These are phyloP conservation scores for Coniochaeta hoffmannii DNA, from an alignment of 2,329 filamentous ascomycete species.

Conservation along the genomic window DNA sequence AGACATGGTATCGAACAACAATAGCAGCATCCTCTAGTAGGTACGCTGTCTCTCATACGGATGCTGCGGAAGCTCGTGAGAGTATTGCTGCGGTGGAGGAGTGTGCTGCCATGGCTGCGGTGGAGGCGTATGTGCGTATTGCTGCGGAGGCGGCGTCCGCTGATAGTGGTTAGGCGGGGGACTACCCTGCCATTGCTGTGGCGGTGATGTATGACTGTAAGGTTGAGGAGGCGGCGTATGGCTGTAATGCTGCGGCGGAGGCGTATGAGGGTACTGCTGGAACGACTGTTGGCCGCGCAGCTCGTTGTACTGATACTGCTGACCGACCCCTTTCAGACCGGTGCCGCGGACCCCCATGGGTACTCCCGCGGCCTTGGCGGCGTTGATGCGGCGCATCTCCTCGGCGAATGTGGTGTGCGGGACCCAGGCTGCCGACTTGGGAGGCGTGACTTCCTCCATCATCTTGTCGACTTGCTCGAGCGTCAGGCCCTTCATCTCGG, in stretches of 20 bases:
- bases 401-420: slow-evolving; percentile 17
- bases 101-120: neutral
- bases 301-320: neutral
- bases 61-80: neutral
- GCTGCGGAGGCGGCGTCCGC: neutral
- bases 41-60: neutral
- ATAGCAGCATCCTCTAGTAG: neutral
- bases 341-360: too few relatives aligned
- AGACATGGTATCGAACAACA: neutral
- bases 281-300: neutral
- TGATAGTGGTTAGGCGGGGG: neutral
- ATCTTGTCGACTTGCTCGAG: slow-evolving; percentile 22
- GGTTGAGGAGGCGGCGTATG: neutral
- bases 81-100: neutral
- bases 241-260: neutral
- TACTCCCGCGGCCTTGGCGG: slow-evolving; percentile 8
- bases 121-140: neutral
- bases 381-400: slow-evolving; percentile 13
- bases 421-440: slow-evolving; percentile 14
- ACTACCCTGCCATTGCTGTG: neutral
- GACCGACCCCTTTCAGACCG: neutral
- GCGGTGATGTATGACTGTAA: neutral
- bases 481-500: slow-evolving; percentile 22
- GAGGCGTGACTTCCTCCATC: slow-evolving; percentile 19
- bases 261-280: neutral